Evolutionary conservation across 1,284 basidiomycete genomes (phyloP).

Genomic region (Microbotryum silenes-acaulis): DNA sequence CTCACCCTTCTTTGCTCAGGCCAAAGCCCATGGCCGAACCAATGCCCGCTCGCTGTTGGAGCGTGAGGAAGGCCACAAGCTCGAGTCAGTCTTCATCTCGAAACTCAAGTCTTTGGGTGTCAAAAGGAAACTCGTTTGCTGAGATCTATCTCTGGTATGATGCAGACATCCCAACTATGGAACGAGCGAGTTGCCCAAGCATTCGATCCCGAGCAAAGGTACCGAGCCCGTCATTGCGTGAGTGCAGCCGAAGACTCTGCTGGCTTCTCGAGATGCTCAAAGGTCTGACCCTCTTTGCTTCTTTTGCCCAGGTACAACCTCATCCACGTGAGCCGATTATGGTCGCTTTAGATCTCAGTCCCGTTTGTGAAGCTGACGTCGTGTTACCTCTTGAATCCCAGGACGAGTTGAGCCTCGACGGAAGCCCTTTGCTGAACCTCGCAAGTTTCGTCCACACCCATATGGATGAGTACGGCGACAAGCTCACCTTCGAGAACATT

Average conservation of each 20-base stretch:
- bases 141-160: neutral
- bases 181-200: conserved; percentile 36
- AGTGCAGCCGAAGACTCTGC: too few relatives aligned
- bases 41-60: conserved; percentile 8
- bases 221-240: neutral
- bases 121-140: conserved; percentile 2
- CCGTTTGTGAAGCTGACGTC: conserved; percentile 38
- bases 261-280: too few relatives aligned
- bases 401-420: conserved; percentile 74
- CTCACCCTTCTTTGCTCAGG: too few relatives aligned
- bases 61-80: conserved; percentile 4
- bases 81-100: neutral
- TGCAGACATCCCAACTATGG: conserved; percentile 8
- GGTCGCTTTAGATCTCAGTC: too few relatives aligned
- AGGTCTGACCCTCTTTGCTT: too few relatives aligned
- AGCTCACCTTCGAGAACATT: conserved; percentile 70
- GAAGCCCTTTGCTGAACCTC: conserved; percentile 68
- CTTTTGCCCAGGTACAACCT: too few relatives aligned
- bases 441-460: conserved; percentile 50
- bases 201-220: conserved; percentile 6
- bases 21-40: conserved; percentile 28
- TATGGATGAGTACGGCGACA: conserved; percentile 13
- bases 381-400: conserved; percentile 65
- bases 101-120: neutral
- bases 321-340: too few relatives aligned